Conservation (phyloP, 2,329 filamentous ascomycete species). For the Cladophialophora carrionii region DNA sequence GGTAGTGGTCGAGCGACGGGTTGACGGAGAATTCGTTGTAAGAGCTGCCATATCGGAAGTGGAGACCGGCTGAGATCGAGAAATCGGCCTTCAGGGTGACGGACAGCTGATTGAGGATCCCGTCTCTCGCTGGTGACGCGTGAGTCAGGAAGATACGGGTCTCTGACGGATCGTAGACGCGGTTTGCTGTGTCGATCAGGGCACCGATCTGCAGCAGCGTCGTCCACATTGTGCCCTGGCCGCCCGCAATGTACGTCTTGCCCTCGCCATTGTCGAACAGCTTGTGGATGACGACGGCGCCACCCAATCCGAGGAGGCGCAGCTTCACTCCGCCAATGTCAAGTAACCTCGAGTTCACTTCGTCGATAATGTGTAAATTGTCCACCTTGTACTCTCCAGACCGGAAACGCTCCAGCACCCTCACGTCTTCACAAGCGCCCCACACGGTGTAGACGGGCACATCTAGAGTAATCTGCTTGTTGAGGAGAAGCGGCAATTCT, state of each 20-base stretch:
- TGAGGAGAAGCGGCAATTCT: constrained; percentile 85
- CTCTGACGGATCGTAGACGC: constrained; percentile 97
- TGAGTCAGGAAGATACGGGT: constrained; percentile 96
- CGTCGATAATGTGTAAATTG: constrained; percentile 97
- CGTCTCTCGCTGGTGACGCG: constrained; percentile 92
- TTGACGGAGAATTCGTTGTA: constrained; percentile 99
- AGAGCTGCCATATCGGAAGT: constrained; percentile 98
- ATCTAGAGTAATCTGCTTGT: constrained; percentile 85
- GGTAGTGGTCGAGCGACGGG: constrained; percentile 95
- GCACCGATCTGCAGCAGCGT: constrained; percentile 98
- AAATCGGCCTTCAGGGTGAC: constrained; percentile 98
- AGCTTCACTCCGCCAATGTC: constrained; percentile 96
- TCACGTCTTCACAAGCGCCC: constrained; percentile 98
- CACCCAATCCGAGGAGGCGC: constrained; percentile 86
- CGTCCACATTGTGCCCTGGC: constrained; percentile 99
- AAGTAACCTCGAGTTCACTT: constrained; percentile 91
- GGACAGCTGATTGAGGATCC: constrained; percentile 94
- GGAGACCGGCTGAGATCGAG: constrained; percentile 93
- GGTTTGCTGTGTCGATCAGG: constrained; percentile 94
- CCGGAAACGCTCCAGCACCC: constrained; percentile 94
- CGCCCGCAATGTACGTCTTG: constrained; percentile 94
- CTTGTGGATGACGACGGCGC: constrained; percentile 99
- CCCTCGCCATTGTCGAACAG: constrained; percentile 98
- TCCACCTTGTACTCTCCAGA: constrained; percentile 97
- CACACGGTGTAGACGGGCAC: constrained; percentile 98